phyloP scores from a whole-genome alignment of 768 basidiomycete species.

The Rhodotorula kratochvilovae region DNA sequence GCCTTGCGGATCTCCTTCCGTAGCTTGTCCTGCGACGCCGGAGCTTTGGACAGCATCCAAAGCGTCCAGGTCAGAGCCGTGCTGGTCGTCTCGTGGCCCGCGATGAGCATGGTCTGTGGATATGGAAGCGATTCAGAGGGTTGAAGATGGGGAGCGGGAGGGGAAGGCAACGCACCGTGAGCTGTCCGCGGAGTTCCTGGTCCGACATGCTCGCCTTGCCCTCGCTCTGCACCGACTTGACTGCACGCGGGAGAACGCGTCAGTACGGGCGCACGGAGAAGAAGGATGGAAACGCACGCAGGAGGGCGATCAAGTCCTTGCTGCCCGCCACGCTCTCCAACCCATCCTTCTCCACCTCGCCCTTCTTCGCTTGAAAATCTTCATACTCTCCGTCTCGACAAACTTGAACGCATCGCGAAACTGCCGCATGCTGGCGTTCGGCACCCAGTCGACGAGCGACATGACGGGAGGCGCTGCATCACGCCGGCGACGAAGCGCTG shows the following conservation, averaged over 20 bases:
- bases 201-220: slow-evolving; percentile 5
- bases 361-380: slow-evolving; percentile 20
- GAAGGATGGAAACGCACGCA: neutral
- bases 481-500: neutral
- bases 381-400: slow-evolving; percentile 27
- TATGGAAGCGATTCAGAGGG: too few species aligned
- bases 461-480: too few species aligned
- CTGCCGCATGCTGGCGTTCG: neutral
- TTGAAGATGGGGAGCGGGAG: too few species aligned
- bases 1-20: slow-evolving; percentile 7
- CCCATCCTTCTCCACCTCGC: slow-evolving; percentile 4
- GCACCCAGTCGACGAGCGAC: slow-evolving; percentile 13
- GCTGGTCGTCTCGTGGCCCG: slow-evolving; percentile 21
- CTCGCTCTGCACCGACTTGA: neutral
- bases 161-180: slow-evolving; percentile 6
- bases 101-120: slow-evolving; percentile 8
- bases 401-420: neutral
- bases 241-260: neutral
- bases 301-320: slow-evolving; percentile 10
- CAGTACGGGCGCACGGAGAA: neutral
- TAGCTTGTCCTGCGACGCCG: neutral
- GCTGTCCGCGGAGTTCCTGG: slow-evolving; percentile 24
- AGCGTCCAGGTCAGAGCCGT: slow-evolving; percentile 12
- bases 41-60: neutral
- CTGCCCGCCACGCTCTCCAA: neutral